Evolutionary conservation across 768 basidiomycete genomes (phyloP).

Genomic region (Tulasnella calospora): DNA sequence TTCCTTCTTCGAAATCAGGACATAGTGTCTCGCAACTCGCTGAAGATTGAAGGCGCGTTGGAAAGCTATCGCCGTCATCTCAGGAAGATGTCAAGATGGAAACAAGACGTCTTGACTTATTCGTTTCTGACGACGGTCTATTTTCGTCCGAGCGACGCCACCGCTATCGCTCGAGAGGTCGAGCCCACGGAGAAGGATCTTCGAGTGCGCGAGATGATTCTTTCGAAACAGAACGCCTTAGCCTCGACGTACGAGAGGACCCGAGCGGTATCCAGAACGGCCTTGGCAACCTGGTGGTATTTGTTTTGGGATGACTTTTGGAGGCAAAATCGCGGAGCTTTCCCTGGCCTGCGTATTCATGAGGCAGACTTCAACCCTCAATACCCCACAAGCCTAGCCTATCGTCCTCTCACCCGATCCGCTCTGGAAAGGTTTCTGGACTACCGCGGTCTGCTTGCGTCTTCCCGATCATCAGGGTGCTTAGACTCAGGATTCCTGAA

Average conservation of each 20-base stretch:
- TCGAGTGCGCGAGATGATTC: slow-evolving; percentile 52
- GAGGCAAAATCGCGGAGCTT: slow-evolving; percentile 61
- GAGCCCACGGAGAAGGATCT: slow-evolving; percentile 50
- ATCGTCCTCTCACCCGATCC: slow-evolving; percentile 59
- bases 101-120: slow-evolving; percentile 54
- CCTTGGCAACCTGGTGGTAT: slow-evolving; percentile 68
- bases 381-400: slow-evolving; percentile 67
- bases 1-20: slow-evolving; percentile 57
- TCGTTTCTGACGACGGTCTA: slow-evolving; percentile 59
- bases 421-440: slow-evolving; percentile 59
- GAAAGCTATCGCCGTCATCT: slow-evolving; percentile 50
- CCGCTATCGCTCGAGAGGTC: slow-evolving; percentile 44
- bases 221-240: slow-evolving; percentile 46
- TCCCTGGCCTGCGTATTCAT: slow-evolving; percentile 46
- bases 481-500: slow-evolving; percentile 65
- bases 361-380: slow-evolving; percentile 64
- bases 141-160: slow-evolving; percentile 48
- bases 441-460: slow-evolving; percentile 56
- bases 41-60: slow-evolving; percentile 46
- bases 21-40: slow-evolving; percentile 45
- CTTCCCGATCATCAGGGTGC: slow-evolving; percentile 44
- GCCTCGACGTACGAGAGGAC: slow-evolving; percentile 52
- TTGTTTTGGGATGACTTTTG: slow-evolving; percentile 77
- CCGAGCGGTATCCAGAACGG: slow-evolving; percentile 45
- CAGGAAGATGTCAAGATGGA: slow-evolving; percentile 48